These are phyloP conservation scores for Chlamydomonas incerta DNA, from an alignment of 139 green algal species.

Conservation along the genomic window DNA sequence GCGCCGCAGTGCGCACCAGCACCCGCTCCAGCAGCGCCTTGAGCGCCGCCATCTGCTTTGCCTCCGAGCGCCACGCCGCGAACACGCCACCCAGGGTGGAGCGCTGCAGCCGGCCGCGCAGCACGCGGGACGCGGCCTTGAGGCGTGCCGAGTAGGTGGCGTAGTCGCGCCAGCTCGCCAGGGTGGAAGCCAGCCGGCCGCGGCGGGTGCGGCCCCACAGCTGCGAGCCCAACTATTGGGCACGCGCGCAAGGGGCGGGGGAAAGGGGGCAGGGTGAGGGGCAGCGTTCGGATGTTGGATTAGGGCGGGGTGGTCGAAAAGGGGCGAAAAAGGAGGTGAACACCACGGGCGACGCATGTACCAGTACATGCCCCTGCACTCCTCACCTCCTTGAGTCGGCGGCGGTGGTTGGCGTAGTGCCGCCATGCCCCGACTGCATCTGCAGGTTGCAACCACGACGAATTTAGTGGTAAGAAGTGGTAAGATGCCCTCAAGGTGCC, in stretches of 20 bases:
- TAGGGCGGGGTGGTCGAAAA: too few species aligned
- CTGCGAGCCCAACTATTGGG: too few species aligned
- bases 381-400: not conserved
- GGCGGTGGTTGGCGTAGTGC: not conserved
- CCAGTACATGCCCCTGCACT: too few species aligned
- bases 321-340: too few species aligned
- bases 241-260: too few species aligned
- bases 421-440: not conserved
- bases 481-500: too few species aligned
- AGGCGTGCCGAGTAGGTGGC: not conserved
- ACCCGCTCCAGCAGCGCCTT: constrained; percentile 36
- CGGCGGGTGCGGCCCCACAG: not conserved
- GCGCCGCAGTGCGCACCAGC: constrained; percentile 19
- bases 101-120: not conserved
- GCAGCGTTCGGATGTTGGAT: too few species aligned
- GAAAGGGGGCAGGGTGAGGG: too few species aligned
- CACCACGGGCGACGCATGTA: too few species aligned
- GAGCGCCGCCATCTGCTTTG: constrained; percentile 14
- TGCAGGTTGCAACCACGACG: not conserved
- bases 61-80: constrained; percentile 24
- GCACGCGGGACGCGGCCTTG: not conserved
- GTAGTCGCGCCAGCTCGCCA: not conserved
- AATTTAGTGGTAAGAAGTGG: too few species aligned
- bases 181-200: not conserved
- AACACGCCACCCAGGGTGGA: constrained; percentile 18